Base-by-base conservation (phyloP, 768 basidiomycete genomes). In the Pisolithus microcarpus region DNA sequence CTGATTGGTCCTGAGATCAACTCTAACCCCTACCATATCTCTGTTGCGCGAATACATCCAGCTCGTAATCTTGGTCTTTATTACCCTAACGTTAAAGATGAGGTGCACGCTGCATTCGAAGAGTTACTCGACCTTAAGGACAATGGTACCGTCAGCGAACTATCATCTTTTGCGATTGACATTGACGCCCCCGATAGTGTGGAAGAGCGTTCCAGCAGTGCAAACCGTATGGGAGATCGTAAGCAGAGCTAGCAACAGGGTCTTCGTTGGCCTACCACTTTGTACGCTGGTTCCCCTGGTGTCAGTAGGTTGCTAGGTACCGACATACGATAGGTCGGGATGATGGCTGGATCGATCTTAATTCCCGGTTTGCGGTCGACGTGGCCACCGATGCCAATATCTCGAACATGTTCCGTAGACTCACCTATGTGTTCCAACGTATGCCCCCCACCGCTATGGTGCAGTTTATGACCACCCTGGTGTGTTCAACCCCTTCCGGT, bases 401-500 rank as follows among this genome's bases (percentile, higher is more conserved):
- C 2, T 51, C 71, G 15, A 53, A 50, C 6, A 11, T 63, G 0
- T 66, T 72, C 24, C 76, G 75, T 0, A 26, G n/a, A n/a, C n/a
- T n/a, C n/a, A n/a, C n/a, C n/a, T n/a, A n/a, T n/a, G n/a, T n/a
- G n/a, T n/a, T n/a, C n/a, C n/a, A n/a, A n/a, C n/a, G 1, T 46
- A 48, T 16, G 59, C 58, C 6, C 36, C 60, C 0, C 66, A 67
- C 40, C 52, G 26, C 3, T 58, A 65, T 15, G 36, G 51, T 9
- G 39, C 28, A 5, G 4, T 53, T 3, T 75, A 76, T 43, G 53
- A 66, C 1, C 60, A 72, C 34, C 53, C 75, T 0, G 21, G 61
- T 0, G 52, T 49, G 3, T 75, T 82, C 53, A 68, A 78, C 36
- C 73, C 73, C 0, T 79, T 76, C 61, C 75, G 80, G 2, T 81